Conservation (phyloP, 129 eudicot species). For the Lactuca sativa region DNA sequence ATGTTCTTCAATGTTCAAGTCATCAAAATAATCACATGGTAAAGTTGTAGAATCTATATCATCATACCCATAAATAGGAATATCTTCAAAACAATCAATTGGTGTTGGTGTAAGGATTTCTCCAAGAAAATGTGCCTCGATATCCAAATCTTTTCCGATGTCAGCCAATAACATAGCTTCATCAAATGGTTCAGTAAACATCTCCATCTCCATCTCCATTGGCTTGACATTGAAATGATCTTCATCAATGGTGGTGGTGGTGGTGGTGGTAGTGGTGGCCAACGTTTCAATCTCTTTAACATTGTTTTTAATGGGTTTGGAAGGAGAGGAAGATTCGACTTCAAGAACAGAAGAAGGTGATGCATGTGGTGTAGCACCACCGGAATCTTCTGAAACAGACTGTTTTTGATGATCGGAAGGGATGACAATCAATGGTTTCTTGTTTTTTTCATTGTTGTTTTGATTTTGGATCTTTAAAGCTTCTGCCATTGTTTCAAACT, state of each 20-base stretch:
- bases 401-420: neutral
- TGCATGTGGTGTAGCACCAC: slow-evolving; percentile 37
- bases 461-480: slow-evolving; percentile 10
- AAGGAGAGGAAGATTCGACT: slow-evolving; percentile 29
- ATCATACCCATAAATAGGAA: slow-evolving; percentile 48
- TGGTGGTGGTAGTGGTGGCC: neutral
- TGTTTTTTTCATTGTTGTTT: slow-evolving; percentile 2
- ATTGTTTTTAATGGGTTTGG: slow-evolving; percentile 13
- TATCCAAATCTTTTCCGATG: slow-evolving; percentile 37
- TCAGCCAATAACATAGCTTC: slow-evolving; percentile 42
- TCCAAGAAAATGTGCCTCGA: slow-evolving; percentile 36
- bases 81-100: slow-evolving; percentile 38
- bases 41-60: slow-evolving; percentile 30
- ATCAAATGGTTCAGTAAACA: slow-evolving; percentile 28
- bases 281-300: slow-evolving; percentile 10
- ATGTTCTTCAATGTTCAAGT: slow-evolving; percentile 51
- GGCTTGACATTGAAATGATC: neutral
- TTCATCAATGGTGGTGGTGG: neutral
- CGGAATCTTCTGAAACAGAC: slow-evolving; percentile 51
- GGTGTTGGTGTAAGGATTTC: slow-evolving; percentile 29
- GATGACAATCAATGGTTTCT: neutral
- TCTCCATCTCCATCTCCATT: neutral
- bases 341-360: slow-evolving; percentile 60
- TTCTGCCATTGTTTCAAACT: slow-evolving; percentile 47
- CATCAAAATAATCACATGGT: slow-evolving; percentile 61